Percentiles rank a stretch among this genome's conserved stretches.
These are phyloP conservation scores for Dictyostelium brefeldianum DNA, from an alignment of 78 protist species.

Conservation along the genomic window DNA sequence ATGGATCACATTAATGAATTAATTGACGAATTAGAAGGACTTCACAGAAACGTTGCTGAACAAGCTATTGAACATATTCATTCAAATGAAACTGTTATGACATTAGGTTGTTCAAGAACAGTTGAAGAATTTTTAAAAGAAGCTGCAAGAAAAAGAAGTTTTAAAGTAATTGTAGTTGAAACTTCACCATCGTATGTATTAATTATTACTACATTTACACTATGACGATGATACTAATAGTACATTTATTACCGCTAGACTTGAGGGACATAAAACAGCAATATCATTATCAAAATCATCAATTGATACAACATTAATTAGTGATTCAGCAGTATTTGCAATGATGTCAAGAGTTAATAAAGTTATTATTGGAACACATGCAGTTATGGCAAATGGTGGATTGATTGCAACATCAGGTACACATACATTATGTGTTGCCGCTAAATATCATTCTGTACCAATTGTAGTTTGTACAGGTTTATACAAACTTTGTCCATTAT, in stretches of 20 bases:
- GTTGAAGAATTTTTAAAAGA: slow-evolving; percentile 84
- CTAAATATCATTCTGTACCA: slow-evolving; percentile 94
- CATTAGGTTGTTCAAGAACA: slow-evolving; percentile 81
- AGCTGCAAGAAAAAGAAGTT: slow-evolving; percentile 72
- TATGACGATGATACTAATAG: no score
- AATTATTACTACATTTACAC: no score
- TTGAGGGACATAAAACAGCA: slow-evolving; percentile 87
- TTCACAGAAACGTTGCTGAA: slow-evolving; percentile 66
- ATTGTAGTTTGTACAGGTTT: slow-evolving; percentile 93
- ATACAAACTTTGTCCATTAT: slow-evolving; percentile 92
- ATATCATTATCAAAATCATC: slow-evolving; percentile 61
- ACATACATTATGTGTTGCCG: slow-evolving; percentile 94
- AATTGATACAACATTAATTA: slow-evolving; percentile 86
- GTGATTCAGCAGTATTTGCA: slow-evolving; percentile 94
- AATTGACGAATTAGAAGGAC: slow-evolving; percentile 56
- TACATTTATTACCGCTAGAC: no score
- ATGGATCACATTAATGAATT: slow-evolving; percentile 50
- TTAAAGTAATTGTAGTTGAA: slow-evolving; percentile 87
- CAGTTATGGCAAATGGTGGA: slow-evolving; percentile 98
- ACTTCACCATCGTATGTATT: slow-evolving; percentile 84
- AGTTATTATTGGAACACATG: slow-evolving; percentile 87
- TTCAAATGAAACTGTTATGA: slow-evolving; percentile 86
- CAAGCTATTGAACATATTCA: slow-evolving; percentile 83
- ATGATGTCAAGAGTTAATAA: slow-evolving; percentile 97
- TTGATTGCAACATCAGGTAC: slow-evolving; percentile 92